Percentiles rank a stretch among this genome's conserved stretches.
phyloP scores from a whole-genome alignment of 441 rosid species.

The Erysimum pusillum region DNA sequence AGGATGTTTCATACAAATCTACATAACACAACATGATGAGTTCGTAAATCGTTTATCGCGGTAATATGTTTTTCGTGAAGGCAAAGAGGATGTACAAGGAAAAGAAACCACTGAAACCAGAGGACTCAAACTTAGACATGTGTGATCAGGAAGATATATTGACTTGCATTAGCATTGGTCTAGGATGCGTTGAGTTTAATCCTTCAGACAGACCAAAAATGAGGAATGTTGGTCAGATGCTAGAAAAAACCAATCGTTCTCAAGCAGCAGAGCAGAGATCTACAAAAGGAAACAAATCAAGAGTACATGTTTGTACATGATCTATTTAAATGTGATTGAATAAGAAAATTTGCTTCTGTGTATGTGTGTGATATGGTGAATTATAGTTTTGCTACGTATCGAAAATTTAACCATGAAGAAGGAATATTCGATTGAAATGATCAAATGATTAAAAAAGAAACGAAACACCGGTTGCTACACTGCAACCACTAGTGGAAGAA shows the following conservation, averaged over 20 bases:
- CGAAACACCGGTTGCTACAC: slow-evolving; percentile 15
- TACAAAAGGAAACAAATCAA: background rate
- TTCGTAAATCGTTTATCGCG: background rate
- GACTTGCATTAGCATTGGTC: slow-evolving; percentile 1
- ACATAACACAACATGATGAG: background rate
- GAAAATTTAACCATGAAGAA: background rate
- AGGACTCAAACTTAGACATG: background rate
- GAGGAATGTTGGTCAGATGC: background rate
- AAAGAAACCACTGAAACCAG: background rate
- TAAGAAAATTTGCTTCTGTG: no score
- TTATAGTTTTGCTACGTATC: no score
- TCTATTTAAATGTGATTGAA: background rate
- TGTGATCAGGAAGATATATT: background rate
- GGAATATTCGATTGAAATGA: slow-evolving; percentile 17
- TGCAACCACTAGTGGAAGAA: slow-evolving; percentile 24
- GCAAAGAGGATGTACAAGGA: background rate
- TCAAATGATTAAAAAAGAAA: slow-evolving; percentile 31
- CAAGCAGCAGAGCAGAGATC: background rate
- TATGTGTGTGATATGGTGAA: background rate
- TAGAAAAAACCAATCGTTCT: slow-evolving; percentile 6
- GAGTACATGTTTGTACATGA: background rate
- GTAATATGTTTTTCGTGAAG: background rate
- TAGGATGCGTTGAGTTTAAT: background rate
- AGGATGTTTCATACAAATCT: background rate
- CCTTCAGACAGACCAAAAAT: background rate